Base-by-base conservation (phyloP, 2,329 filamentous ascomycete species). In the Cladosporium sp. region DNA sequence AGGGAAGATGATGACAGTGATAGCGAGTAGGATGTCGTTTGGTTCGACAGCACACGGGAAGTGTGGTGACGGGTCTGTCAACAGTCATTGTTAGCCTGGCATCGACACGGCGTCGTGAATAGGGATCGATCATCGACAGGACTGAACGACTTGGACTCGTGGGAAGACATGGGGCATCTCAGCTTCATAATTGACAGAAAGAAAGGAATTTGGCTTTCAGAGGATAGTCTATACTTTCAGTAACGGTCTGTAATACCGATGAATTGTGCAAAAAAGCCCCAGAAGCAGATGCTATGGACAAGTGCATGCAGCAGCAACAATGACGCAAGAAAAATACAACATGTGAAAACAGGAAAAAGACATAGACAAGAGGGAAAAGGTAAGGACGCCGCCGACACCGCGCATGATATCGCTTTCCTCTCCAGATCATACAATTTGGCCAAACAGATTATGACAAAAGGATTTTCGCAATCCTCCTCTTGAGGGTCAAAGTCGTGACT, bases 181-280 rank as follows among this genome's bases (percentile, higher is more conserved):
- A 8, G 42, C 42, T 45, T 19, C 22, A 43, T 15, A 4, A n/a
- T 17, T 45, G 22, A 15, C 22, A 45, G 42, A 45, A 45, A 14
- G 5, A 45, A 28, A 28, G 12, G 3, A 6, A 45, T 12, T n/a
- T 45, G 20, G 20, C 25, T 45, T 28, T 25, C 22, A 45, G 25
- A 45, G n/a, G 42, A 51, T 37, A 37, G 3, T 51, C 49, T 51
- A 51, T 51, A 51, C 49, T 51, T 34, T 51, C 30, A 37, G 49
- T 36, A 51, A 30, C 49, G 49, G 49, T 51, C 49, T 51, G 49
- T 51, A 51, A 51, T 51, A 37, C 49, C 49, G 49, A 51, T 38
- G 30, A 38, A 37, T 14, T n/a, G 5, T n/a, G 11, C 30, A 51
- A 22, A 51, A 22, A 37, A 37, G 15, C 30, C 49, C 36, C 36